A percentile compares a stretch with the other conserved stretches of the same genome.
Conservation (phyloP, 805 yeast species). For the Phaffomyces opuntiae region DNA sequence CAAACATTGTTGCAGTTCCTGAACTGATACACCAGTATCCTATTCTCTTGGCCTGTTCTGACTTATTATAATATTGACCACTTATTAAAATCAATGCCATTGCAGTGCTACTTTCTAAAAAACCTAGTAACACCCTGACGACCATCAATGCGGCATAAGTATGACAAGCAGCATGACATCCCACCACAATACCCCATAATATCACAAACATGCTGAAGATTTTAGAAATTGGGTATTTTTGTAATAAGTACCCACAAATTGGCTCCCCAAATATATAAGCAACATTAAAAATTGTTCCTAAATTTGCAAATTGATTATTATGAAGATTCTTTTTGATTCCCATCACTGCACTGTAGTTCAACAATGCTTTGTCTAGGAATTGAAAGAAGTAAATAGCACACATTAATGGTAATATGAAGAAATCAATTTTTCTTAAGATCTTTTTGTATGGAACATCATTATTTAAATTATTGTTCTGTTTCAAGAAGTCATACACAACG, state of each 20-base stretch:
- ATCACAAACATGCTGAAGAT: slow-evolving; percentile 36
- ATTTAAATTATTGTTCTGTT: background rate
- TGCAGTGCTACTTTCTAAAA: slow-evolving; percentile 47
- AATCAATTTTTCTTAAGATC: slow-evolving; percentile 13
- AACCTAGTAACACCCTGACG: slow-evolving; percentile 42
- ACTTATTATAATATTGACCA: slow-evolving; percentile 50
- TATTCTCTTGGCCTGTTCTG: slow-evolving; percentile 45
- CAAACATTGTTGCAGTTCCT: slow-evolving; percentile 40
- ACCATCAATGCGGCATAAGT: slow-evolving; percentile 46
- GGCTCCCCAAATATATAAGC: slow-evolving; percentile 48
- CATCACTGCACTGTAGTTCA: slow-evolving; percentile 59
- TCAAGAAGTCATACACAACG: slow-evolving; percentile 7
- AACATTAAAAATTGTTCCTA: slow-evolving; percentile 46
- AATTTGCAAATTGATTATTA: slow-evolving; percentile 42
- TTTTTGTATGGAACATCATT: background rate
- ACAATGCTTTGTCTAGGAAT: slow-evolving; percentile 46
- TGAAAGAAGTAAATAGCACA: slow-evolving; percentile 47
- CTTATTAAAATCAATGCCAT: slow-evolving; percentile 47
- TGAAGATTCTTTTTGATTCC: slow-evolving; percentile 44
- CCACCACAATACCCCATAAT: slow-evolving; percentile 44
- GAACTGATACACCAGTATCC: slow-evolving; percentile 50
- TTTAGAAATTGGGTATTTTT: slow-evolving; percentile 46
- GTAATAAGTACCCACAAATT: slow-evolving; percentile 36
- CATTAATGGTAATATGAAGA: slow-evolving; percentile 24
- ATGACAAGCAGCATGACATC: slow-evolving; percentile 42